Evolutionary conservation across 192 early-diverging fungal genomes (phyloP), one percentile per base, ranked within the genome.

Genomic region (Coemansia sp.): DNA sequence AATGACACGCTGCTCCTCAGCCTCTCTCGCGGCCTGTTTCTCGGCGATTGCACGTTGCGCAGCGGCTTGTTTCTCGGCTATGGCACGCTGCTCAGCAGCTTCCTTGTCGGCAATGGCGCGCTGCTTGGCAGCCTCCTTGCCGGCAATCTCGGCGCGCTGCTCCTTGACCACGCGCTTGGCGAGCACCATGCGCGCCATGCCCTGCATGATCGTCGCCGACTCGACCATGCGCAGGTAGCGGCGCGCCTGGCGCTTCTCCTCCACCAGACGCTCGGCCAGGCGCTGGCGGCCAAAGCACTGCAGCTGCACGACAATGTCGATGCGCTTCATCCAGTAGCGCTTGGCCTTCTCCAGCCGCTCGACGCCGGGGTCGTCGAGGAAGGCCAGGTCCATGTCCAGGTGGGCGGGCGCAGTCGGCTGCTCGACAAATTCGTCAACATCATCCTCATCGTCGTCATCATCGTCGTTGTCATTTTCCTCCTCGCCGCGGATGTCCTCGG

Each of bases 151-250:
- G 24, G 65, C 69, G 35, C 61, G 68, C 56, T 70, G 25, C 3
- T 12, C 60, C 0, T 60, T 37, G 24, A 85, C 74, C 19, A 64
- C 45, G 27, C 81, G 74, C 47, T 87, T 74, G 35, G 74, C 83
- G 29, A 90, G 65, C 14, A 79, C 76, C 31, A 85, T 87, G 46
- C 90, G 87, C 2, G 76, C 73, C 47, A 86, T 76, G 1, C 84
- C 73, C 73, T 93, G 91, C 71, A 84, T 81, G 6, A 60, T 60
- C 9, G 65, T 78, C 1, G 78, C 71, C 10, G 71, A 77, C 5
- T 85, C 82, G 2, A 85, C 82, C 77, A 88, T 86, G 12, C 79
- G 74, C 66, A 85, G 77, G 59, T 85, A 84, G 32, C 78, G 67
- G 19, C 80, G 80, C 2, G 86, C 79, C 39, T 84, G 75, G 11